Base-by-base conservation (phyloP, 1,139 yeast species). In the Komagataea norvegica region DNA sequence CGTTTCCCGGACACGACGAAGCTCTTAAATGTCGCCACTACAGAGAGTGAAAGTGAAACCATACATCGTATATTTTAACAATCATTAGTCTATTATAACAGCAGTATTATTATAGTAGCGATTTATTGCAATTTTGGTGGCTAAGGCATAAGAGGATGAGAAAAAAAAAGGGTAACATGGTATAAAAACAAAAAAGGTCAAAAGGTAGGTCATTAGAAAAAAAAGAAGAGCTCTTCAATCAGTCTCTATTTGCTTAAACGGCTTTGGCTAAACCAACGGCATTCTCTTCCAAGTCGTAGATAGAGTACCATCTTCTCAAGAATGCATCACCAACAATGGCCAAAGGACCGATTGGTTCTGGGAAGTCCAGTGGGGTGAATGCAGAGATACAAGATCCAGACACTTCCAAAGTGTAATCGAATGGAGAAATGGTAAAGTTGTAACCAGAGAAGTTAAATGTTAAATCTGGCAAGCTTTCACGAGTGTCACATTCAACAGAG, bases 301-400 rank as follows among this genome's bases (percentile, higher is more conserved):
- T 76, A 26, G 96, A 86, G 74, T 91, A 91, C 71, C 80, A 89
- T 60, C 73, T 83, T 72, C 98, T 86, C 66, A 91, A 77, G 82
- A 91, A 91, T 14, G 96, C 93, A 61, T 91, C 98, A 60, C 98
- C 98, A 52, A 91, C 70, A 58, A 91, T 89, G 43, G 96, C 95
- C 67, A 91, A 66, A 51, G 95, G 96, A 42, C 97, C 97, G 55
- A 89, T 81, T 48, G 97, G 96, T 52, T 80, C 86, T 36, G 97
- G 97, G 78, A 91, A 79, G 61, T 91, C 98, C 89, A 91, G 79
- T 54, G 96, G 95, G 23, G 95, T 88, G 69, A 91, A 86, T 8
- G 94, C 94, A 40, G 96, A 87, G 55, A 89, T 83, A 74, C 98
- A 91, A 31, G 94, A 77, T 24, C 97, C 97, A 46, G 94, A 77